Evolutionary conservation across 108 stramenopile genomes (phyloP), one percentile per base, ranked within the genome.

Genomic region (Craspedostauros australis): DNA sequence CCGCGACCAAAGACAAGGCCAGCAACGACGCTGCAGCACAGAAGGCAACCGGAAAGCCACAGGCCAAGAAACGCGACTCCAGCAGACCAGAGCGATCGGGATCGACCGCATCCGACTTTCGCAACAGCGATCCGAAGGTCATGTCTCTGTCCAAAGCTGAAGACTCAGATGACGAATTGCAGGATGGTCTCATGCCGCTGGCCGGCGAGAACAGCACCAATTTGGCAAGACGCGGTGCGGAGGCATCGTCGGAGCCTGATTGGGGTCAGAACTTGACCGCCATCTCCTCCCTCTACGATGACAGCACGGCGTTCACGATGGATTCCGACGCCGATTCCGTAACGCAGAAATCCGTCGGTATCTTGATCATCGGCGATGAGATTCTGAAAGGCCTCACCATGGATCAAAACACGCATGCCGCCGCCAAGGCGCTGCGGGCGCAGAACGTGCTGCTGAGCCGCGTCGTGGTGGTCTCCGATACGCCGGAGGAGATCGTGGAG

Each of bases 301-400:
- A n/a, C n/a, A n/a, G n/a, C n/a, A n/a, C n/a, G n/a, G n/a, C n/a
- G n/a, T n/a, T n/a, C n/a, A n/a, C n/a, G 8, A 32, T 16, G 5
- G 19, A 43, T 37, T 25, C 25, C 38, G 22, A 25, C 7, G 21
- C 39, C 14, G 54, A 53, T 18, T 19, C 6, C 22, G 8, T 54
- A 11, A 47, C 12, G 23, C 54, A 61, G 7, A 64, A 59, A 40
- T 46, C 81, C 2, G 88, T 90, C 1, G 94, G 79, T 1, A 52
- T 95, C 0, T 44, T 95, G 22, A 72, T 97, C 12, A 88, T 97
- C 49, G 96, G 96, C 11, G 96, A 97, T 48, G 96, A 97, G 65
- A 91, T 97, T 30, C 56, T 97, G 16, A 95, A 95, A 46, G 96
- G 96, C 0, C 68, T 83, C 48, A 92, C 90, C 0, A 46, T 77